Percentiles rank a stretch among this genome's conserved stretches.
phyloP scores from a whole-genome alignment of 2,329 filamentous ascomycete species.

The Penicillium sp. region DNA sequence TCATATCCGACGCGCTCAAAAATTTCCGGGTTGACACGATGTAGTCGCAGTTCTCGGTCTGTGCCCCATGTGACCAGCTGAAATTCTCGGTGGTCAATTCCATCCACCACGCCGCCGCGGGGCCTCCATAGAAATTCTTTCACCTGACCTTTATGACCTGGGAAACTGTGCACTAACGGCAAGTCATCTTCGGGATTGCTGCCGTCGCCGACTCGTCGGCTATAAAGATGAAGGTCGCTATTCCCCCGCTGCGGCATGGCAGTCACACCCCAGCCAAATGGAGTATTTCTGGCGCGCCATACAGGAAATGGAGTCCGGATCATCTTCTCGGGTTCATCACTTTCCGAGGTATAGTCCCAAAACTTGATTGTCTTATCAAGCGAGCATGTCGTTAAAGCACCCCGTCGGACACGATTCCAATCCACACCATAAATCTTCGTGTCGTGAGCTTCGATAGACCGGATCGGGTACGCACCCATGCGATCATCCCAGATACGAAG shows the following conservation, averaged over 20 bases:
- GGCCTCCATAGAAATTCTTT: conserved; percentile 92
- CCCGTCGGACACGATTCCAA: conserved; percentile 79
- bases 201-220: conserved; percentile 55
- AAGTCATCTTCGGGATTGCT: conserved; percentile 37
- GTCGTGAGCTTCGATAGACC: conserved; percentile 81
- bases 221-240: conserved; percentile 81
- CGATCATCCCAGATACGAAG: conserved; percentile 89
- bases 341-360: conserved; percentile 74
- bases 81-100: conserved; percentile 82
- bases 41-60: conserved; percentile 78
- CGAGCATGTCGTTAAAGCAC: conserved; percentile 80
- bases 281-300: conserved; percentile 87
- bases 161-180: conserved; percentile 53
- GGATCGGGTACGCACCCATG: conserved; percentile 73
- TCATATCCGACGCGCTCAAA: conserved; percentile 71
- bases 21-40: conserved; percentile 67
- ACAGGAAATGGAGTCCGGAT: conserved; percentile 84
- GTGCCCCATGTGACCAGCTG: conserved; percentile 92
- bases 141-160: conserved; percentile 63
- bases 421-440: conserved; percentile 96
- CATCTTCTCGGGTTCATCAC: conserved; percentile 69
- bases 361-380: conserved; percentile 91
- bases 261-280: conserved; percentile 81
- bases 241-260: conserved; percentile 92
- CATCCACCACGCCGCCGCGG: conserved; percentile 67